A percentile compares a stretch with the other conserved stretches of the same genome.
Conservation (phyloP, 768 basidiomycete genomes). For the Boletus patriciae region DNA sequence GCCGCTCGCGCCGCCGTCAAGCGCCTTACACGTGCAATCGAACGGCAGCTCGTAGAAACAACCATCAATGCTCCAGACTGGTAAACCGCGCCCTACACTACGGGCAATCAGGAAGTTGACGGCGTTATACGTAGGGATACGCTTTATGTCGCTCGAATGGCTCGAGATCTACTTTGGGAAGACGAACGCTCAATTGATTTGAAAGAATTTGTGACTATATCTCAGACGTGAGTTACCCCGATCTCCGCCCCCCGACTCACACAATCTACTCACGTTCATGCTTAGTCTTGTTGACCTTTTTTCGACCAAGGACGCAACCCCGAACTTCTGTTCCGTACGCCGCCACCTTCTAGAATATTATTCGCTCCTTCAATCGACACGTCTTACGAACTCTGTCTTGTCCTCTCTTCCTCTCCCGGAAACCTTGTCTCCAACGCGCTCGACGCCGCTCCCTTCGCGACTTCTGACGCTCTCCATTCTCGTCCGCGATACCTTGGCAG, state of each 20-base stretch:
- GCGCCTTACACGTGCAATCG: constrained; percentile 73
- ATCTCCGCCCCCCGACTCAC: constrained; percentile 17
- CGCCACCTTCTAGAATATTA: constrained; percentile 82
- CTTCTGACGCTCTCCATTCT: constrained; percentile 77
- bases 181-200: constrained; percentile 73
- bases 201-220: constrained; percentile 78
- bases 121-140: constrained; percentile 66
- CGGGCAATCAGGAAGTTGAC: constrained; percentile 17
- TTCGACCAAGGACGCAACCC: constrained; percentile 60
- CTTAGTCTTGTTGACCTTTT: constrained; percentile 87
- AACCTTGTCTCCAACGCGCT: constrained; percentile 73
- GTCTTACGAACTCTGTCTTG: constrained; percentile 83
- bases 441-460: constrained; percentile 76
- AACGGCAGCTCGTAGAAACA: constrained; percentile 64
- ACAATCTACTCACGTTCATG: constrained; percentile 26
- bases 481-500: constrained; percentile 71
- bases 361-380: constrained; percentile 76
- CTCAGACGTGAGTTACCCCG: constrained; percentile 76
- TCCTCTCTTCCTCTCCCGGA: constrained; percentile 82
- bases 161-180: constrained; percentile 91
- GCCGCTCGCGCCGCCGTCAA: constrained; percentile 81
- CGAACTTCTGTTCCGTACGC: constrained; percentile 61
- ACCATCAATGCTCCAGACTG: constrained; percentile 95
- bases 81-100: constrained; percentile 47
- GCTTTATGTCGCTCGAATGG: constrained; percentile 87